Base-by-base conservation (phyloP, 2,329 filamentous ascomycete genomes). In the Diaporthe vexans region DNA sequence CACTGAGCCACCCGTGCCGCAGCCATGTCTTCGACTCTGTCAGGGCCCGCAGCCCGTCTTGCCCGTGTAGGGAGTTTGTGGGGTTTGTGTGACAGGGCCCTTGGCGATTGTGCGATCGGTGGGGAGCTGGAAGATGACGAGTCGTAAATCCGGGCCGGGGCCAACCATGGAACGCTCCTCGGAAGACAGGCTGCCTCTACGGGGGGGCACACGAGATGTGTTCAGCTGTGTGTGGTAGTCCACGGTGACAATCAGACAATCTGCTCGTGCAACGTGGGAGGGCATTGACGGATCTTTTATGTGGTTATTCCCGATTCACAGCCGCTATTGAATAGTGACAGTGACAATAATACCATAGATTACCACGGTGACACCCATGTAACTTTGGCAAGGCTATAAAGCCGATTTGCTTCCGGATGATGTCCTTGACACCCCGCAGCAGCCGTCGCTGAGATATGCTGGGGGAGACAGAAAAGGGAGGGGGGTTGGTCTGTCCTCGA, bases 341-440 rank as follows among this genome's bases (percentile, higher is more conserved):
- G 63, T 54, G 63, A 68, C 33, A 26, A 52, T 54, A n/a, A 68
- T 26, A 26, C 46, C 7, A 17, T 37, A 68, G 63, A 54, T 52
- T 40, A 35, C 48, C 33, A 68, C 63, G 48, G 63, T 68, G 21
- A 54, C 48, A 68, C 46, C 9, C 63, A 21, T 54, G 63, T 37
- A 26, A 68, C 63, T 40, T 26, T 68, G 46, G n/a, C 33, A 24
- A 54, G 63, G n/a, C 63, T 26, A 40, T 68, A 21, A 40, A 54
- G 63, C 63, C 63, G 63, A 68, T 68, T 68, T 68, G 63, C 63
- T 68, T 68, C 63, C 63, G 63, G 63, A 40, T 26, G 29, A 24
- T 40, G 8, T 68, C 63, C 21, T 21, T 40, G 48, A 54, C 8
- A 5, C 63, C 48, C 46, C 63, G 63, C 48, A 52, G 46, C 11